phyloP scores from a whole-genome alignment of 352 stramenopile species.

The Globisporangium irregulare region DNA sequence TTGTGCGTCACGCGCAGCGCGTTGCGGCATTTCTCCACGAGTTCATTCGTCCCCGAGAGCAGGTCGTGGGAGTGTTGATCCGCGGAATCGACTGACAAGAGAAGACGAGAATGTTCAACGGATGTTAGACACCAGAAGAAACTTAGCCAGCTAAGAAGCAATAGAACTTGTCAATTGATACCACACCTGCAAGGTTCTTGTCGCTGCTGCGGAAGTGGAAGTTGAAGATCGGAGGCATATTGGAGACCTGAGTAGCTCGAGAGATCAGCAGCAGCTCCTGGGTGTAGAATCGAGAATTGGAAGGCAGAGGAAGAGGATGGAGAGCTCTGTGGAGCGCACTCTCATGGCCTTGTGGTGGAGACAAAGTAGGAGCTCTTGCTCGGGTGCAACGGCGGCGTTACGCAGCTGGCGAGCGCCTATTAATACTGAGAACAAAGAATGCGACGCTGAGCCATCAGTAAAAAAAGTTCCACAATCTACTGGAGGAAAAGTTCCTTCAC shows the following conservation, averaged over 20 bases:
- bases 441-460: background rate
- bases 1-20: slow-evolving; percentile 32
- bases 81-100: slow-evolving; percentile 15
- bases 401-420: background rate
- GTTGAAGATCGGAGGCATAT: slow-evolving; percentile 21
- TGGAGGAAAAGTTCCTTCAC: background rate
- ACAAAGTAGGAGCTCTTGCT: background rate
- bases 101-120: no score
- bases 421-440: slow-evolving; percentile 5
- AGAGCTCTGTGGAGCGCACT: background rate
- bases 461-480: background rate
- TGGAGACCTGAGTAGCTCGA: background rate
- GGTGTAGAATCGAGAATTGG: background rate
- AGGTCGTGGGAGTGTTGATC: slow-evolving; percentile 45
- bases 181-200: slow-evolving; percentile 40
- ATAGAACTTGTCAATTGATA: background rate
- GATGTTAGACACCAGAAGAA: no score
- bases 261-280: background rate
- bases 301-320: background rate
- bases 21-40: slow-evolving; percentile 31
- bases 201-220: slow-evolving; percentile 27
- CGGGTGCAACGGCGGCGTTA: background rate
- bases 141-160: background rate
- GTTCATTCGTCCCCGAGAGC: slow-evolving; percentile 32
- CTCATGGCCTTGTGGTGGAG: background rate